Evolutionary conservation across 495 filamentous ascomycete genomes (phyloP).

Genomic region (Corynascus novoguineensis): DNA sequence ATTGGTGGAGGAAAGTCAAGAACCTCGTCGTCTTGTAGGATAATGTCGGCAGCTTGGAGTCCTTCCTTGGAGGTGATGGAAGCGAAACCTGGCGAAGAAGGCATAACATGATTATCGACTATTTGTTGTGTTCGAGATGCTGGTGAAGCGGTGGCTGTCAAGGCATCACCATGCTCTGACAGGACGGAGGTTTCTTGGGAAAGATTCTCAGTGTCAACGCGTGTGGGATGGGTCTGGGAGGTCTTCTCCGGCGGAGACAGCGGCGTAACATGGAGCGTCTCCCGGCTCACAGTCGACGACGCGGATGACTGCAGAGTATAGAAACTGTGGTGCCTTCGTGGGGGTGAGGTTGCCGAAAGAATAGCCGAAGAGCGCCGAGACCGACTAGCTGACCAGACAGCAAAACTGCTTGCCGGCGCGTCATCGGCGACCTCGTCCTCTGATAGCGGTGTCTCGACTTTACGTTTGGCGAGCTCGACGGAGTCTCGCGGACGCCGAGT

Average conservation of each 20-base stretch:
- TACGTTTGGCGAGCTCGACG: constrained; percentile 17
- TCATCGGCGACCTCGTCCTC: constrained; percentile 1
- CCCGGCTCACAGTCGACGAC: constrained; percentile 19
- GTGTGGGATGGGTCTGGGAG: background rate
- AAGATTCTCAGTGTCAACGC: background rate
- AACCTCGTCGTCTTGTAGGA: constrained; percentile 12
- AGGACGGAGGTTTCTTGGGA: background rate
- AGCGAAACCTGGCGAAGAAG: background rate
- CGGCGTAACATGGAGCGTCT: constrained; percentile 15
- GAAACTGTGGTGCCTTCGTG: constrained; percentile 27
- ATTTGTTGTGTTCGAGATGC: background rate
- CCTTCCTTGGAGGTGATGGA: background rate
- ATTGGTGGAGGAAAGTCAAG: constrained; percentile 13
- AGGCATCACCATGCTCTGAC: background rate
- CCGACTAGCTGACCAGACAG: constrained; percentile 15
- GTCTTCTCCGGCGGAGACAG: constrained; percentile 16
- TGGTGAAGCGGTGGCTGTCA: background rate
- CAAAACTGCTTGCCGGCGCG: constrained; percentile 8
- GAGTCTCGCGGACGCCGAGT: constrained; percentile 20
- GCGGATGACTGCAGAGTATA: constrained; percentile 27
- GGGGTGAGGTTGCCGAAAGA: background rate
- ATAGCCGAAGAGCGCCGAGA: constrained; percentile 15
- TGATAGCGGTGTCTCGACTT: background rate
- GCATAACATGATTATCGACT: constrained; percentile 3
- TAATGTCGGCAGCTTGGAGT: background rate